phyloP scores from a whole-genome alignment of 768 basidiomycete species.

The Hygrophoropsis aurantiaca region DNA sequence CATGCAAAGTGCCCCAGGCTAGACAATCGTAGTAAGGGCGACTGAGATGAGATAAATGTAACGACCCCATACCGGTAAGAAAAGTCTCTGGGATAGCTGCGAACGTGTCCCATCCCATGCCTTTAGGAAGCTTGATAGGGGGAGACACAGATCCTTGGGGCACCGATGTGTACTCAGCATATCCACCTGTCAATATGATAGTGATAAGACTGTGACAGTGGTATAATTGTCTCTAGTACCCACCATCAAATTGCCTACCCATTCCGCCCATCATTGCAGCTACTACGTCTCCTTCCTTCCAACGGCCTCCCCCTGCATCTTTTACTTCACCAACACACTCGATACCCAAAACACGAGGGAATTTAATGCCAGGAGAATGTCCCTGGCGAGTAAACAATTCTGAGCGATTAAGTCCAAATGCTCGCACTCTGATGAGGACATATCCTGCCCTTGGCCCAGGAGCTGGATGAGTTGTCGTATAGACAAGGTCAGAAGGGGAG shows the following conservation, averaged over 20 bases:
- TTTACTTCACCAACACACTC: slow-evolving; percentile 28
- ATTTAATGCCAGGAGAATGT: slow-evolving; percentile 19
- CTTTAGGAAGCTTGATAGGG: slow-evolving; percentile 14
- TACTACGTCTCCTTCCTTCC: slow-evolving; percentile 23
- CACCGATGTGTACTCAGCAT: slow-evolving; percentile 24
- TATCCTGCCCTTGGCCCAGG: slow-evolving; percentile 20
- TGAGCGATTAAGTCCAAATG: slow-evolving; percentile 20
- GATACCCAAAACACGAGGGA: slow-evolving; percentile 22
- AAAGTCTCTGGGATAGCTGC: slow-evolving; percentile 26
- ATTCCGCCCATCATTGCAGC: slow-evolving; percentile 26
- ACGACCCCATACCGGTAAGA: slow-evolving; percentile 15
- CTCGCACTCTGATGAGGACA: slow-evolving; percentile 22
- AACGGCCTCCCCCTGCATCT: slow-evolving; percentile 21
- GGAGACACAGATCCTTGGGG: slow-evolving; percentile 23
- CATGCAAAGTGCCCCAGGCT: slow-evolving; percentile 20
- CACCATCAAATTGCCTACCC: slow-evolving; percentile 23
- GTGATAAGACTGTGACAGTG: no score
- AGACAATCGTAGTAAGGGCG: not conserved
- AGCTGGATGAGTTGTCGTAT: slow-evolving; percentile 14
- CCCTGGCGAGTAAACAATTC: slow-evolving; percentile 26
- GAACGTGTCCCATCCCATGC: slow-evolving; percentile 19
- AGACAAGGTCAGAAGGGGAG: slow-evolving; percentile 16
- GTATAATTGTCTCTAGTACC: slow-evolving; percentile 3
- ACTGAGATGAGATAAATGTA: not conserved
- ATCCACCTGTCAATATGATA: slow-evolving; percentile 12